Conservation (phyloP, 208 protist species). For the Leishmania amazonensis region DNA sequence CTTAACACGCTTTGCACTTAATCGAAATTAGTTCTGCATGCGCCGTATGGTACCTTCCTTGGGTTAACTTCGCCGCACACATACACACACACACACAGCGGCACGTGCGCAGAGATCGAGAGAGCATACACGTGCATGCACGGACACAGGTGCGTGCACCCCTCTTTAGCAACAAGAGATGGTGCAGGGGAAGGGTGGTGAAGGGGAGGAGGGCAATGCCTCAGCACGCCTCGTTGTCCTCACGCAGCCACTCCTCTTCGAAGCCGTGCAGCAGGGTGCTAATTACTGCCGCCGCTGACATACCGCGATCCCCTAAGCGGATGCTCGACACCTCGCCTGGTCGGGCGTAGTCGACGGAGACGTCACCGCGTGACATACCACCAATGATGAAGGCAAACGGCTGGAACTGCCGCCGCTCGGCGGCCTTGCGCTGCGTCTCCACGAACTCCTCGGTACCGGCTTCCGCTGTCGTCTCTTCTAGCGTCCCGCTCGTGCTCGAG, state of each 20-base stretch:
- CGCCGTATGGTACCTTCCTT: not conserved
- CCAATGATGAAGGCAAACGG: conserved; percentile 89
- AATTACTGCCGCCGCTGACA: conserved; percentile 83
- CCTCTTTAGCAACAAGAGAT: not conserved
- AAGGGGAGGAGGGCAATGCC: not conserved
- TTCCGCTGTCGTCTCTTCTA: conserved; percentile 25
- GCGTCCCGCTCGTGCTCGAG: conserved; percentile 28
- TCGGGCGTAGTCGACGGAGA: conserved; percentile 68
- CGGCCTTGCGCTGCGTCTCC: conserved; percentile 36
- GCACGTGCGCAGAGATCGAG: not conserved
- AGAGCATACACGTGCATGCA: not conserved
- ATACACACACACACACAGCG: not conserved
- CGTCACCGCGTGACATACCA: conserved; percentile 86
- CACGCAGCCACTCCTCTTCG: conserved; percentile 84
- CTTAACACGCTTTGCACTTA: not conserved
- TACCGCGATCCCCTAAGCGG: conserved; percentile 69
- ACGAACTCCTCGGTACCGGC: conserved; percentile 47
- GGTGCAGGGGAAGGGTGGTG: not conserved
- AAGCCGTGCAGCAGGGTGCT: conserved; percentile 75
- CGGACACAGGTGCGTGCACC: not conserved
- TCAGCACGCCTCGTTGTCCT: conserved; percentile 70
- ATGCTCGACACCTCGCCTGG: conserved; percentile 68
- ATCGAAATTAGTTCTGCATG: not conserved
- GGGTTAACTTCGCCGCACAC: not conserved
- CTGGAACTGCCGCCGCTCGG: conserved; percentile 51